Percentiles rank a stretch among this genome's conserved stretches.
phyloP scores from a whole-genome alignment of 1,284 basidiomycete genomes.

The Fomitopsis pinicola region DNA sequence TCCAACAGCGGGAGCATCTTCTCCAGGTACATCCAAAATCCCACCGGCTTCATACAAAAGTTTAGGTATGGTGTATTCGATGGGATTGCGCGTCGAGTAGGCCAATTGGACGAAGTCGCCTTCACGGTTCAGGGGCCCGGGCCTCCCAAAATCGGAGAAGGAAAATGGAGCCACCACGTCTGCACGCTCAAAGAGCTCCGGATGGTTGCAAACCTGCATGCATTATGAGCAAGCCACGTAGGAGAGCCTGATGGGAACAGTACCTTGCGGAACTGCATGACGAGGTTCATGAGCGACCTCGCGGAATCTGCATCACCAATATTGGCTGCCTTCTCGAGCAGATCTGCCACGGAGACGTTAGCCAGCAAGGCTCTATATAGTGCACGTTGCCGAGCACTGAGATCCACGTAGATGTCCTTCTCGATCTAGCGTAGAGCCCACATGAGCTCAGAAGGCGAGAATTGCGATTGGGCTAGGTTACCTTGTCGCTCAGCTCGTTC shows the following conservation, averaged over 20 bases:
- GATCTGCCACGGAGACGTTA: slow-evolving; percentile 93
- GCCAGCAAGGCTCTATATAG: slow-evolving; percentile 89
- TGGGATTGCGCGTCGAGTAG: slow-evolving; percentile 86
- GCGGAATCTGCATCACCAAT: slow-evolving; percentile 88
- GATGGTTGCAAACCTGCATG: slow-evolving; percentile 91
- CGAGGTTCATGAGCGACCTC: slow-evolving; percentile 95
- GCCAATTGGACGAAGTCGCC: slow-evolving; percentile 81
- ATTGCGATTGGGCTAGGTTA: slow-evolving; percentile 24
- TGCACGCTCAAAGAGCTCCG: slow-evolving; percentile 96
- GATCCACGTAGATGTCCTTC: slow-evolving; percentile 92
- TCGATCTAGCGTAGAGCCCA: slow-evolving; percentile 72
- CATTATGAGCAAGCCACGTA: not conserved
- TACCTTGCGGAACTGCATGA: slow-evolving; percentile 99
- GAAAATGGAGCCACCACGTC: slow-evolving; percentile 94
- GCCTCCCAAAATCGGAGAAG: slow-evolving; percentile 80
- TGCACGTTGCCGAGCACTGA: slow-evolving; percentile 91
- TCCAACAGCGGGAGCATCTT: slow-evolving; percentile 49
- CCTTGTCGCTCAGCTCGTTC: slow-evolving; percentile 99
- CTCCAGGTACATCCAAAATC: slow-evolving; percentile 63
- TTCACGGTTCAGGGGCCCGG: slow-evolving; percentile 81
- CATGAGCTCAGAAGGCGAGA: not conserved
- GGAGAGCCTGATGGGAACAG: not conserved
- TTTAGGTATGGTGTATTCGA: slow-evolving; percentile 75
- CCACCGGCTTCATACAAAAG: slow-evolving; percentile 82
- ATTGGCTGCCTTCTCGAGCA: slow-evolving; percentile 90